Conservation (phyloP, 2,329 filamentous ascomycete species). For the Alternaria infectoria region DNA sequence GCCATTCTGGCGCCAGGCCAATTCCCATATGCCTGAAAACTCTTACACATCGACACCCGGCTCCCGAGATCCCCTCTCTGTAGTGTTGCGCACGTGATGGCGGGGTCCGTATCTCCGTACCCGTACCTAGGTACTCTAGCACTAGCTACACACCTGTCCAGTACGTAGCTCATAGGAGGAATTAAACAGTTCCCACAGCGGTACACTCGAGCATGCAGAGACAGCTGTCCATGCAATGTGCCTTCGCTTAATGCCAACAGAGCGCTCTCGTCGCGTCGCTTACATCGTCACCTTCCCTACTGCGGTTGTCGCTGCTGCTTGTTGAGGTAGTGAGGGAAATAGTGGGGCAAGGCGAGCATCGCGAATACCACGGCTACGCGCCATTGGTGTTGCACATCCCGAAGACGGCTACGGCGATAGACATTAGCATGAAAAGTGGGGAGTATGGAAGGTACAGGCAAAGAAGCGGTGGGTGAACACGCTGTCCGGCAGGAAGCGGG, state of each 20-base stretch:
- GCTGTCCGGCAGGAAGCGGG: conserved; percentile 37
- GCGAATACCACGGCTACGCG: conserved; percentile 9
- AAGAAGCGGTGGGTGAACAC: conserved; percentile 41
- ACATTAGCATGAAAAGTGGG: conserved; percentile 34
- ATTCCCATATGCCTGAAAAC: not conserved
- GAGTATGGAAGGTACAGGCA: conserved; percentile 13
- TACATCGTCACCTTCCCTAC: conserved; percentile 22
- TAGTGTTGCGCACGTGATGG: conserved; percentile 1
- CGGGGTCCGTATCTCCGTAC: not conserved
- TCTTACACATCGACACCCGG: not conserved
- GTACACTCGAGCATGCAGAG: conserved; percentile 6
- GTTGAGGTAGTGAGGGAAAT: conserved; percentile 25
- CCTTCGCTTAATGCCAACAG: not conserved
- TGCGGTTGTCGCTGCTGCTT: conserved; percentile 27
- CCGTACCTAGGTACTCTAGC: not conserved
- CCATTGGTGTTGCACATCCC: conserved; percentile 30
- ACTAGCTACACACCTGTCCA: not conserved
- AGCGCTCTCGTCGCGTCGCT: conserved; percentile 15
- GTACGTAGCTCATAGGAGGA: not conserved
- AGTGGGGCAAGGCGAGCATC: conserved; percentile 28
- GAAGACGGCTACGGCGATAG: conserved; percentile 17
- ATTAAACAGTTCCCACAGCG: not conserved
- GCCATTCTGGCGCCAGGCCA: not conserved
- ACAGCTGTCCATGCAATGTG: conserved; percentile 15
- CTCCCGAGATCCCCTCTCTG: not conserved